Evolutionary conservation across 2,329 filamentous ascomycete species (phyloP).

Genomic region (Ophiostoma triangulosporum): DNA sequence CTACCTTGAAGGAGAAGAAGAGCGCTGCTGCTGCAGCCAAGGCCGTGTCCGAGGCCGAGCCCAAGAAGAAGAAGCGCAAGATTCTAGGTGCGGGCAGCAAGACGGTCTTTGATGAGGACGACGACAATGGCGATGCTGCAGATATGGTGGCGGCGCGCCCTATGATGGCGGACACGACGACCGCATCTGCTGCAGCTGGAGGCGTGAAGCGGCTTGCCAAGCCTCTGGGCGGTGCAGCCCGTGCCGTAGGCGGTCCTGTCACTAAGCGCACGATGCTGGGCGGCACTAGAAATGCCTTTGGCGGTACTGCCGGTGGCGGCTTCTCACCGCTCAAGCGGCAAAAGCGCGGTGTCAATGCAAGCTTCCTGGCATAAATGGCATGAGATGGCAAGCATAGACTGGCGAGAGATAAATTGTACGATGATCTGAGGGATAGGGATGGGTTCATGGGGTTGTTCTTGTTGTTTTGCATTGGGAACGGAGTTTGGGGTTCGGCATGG

Average conservation of each 20-base stretch:
- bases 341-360: slow-evolving; percentile 46
- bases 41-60: slow-evolving; percentile 21
- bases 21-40: slow-evolving; percentile 8
- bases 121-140: slow-evolving; percentile 27
- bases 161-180: not conserved
- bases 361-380: slow-evolving; percentile 34
- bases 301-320: slow-evolving; percentile 14
- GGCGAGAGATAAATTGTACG: not conserved
- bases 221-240: slow-evolving; percentile 13
- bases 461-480: not conserved
- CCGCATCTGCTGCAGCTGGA: slow-evolving; percentile 4
- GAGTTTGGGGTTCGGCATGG: not conserved
- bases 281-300: slow-evolving; percentile 34
- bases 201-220: slow-evolving; percentile 15
- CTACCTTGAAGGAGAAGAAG: slow-evolving; percentile 9
- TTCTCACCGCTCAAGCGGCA: slow-evolving; percentile 67
- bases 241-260: slow-evolving; percentile 17
- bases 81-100: slow-evolving; percentile 48
- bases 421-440: not conserved
- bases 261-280: slow-evolving; percentile 19
- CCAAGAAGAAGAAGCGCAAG: slow-evolving; percentile 60
- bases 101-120: slow-evolving; percentile 60
- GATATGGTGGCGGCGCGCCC: slow-evolving; percentile 2
- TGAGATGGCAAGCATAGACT: not conserved
- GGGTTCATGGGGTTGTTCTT: no score